A percentile compares a stretch with the other conserved stretches of the same genome.
These are phyloP conservation scores for Melaleuca quinquenervia DNA, from an alignment of 345 rosid genomes.

Conservation along the genomic window DNA sequence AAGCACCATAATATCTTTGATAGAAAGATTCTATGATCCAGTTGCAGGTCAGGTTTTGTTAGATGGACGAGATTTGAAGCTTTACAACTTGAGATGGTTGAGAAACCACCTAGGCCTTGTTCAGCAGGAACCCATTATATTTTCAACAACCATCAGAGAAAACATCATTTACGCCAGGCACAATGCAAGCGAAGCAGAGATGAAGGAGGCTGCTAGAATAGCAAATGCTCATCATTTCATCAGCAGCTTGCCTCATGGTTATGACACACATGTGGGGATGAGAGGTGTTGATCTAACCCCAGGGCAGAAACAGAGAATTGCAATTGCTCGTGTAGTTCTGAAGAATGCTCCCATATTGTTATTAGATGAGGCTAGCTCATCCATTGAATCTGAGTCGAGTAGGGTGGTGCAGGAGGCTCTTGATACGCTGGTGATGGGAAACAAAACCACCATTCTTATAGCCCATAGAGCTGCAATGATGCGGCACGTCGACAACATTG, in stretches of 20 bases:
- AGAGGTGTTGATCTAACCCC: conserved; percentile 98
- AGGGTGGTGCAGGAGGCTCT: conserved; percentile 96
- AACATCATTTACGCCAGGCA: conserved; percentile 97
- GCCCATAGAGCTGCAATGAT: conserved; percentile 96
- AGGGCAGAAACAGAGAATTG: conserved; percentile 97
- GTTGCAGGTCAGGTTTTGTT: conserved; percentile 93
- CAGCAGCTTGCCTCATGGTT: conserved; percentile 95
- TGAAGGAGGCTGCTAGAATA: conserved; percentile 98
- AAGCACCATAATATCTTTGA: conserved; percentile 91
- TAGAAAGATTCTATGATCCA: conserved; percentile 95
- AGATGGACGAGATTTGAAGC: conserved; percentile 87
- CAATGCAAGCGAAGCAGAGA: conserved; percentile 94
- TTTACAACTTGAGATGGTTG: conserved; percentile 87
- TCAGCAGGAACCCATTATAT: conserved; percentile 95
- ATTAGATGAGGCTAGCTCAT: conserved; percentile 92
- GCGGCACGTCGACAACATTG: conserved; percentile 96
- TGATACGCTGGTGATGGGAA: conserved; percentile 90
- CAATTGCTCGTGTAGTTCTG: conserved; percentile 86
- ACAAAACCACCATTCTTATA: conserved; percentile 90
- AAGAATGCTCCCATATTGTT: conserved; percentile 93
- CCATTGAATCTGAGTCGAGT: conserved; percentile 95
- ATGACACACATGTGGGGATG: conserved; percentile 97
- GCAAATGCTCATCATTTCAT: conserved; percentile 99
- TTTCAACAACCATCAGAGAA: conserved; percentile 91
- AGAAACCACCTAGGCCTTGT: conserved; percentile 93